phyloP scores from a whole-genome alignment of 1,139 yeast species.

The Yamadazyma sp. region DNA sequence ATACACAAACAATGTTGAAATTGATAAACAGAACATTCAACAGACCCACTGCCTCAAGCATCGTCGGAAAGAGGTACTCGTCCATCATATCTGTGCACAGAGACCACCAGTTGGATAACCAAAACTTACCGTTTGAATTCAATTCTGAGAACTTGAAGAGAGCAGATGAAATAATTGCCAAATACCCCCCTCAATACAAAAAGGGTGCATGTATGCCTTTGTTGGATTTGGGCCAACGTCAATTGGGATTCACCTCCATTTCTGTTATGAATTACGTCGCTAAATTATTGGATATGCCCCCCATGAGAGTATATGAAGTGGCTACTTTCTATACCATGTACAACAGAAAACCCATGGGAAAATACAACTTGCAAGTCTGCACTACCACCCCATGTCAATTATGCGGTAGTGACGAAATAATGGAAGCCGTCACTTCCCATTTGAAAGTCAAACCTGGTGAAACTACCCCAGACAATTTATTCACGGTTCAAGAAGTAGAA shows the following conservation, averaged over 20 bases:
- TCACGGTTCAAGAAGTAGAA: slow-evolving; percentile 86
- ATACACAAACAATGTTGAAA: slow-evolving; percentile 14
- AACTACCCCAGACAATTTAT: slow-evolving; percentile 73
- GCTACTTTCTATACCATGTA: slow-evolving; percentile 94
- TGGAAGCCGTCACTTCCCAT: slow-evolving; percentile 65
- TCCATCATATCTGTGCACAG: slow-evolving; percentile 69
- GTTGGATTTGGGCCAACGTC: slow-evolving; percentile 86
- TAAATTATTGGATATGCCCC: slow-evolving; percentile 82
- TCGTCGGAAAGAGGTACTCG: slow-evolving; percentile 27
- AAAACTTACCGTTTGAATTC: slow-evolving; percentile 71
- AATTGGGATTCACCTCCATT: slow-evolving; percentile 82
- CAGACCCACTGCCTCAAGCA: neutral
- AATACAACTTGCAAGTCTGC: slow-evolving; percentile 81
- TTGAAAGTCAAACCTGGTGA: slow-evolving; percentile 74
- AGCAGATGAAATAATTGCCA: slow-evolving; percentile 72
- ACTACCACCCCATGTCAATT: slow-evolving; percentile 91
- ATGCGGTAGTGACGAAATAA: slow-evolving; percentile 77
- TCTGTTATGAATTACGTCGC: slow-evolving; percentile 94
- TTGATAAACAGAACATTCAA: slow-evolving; percentile 5
- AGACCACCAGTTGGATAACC: slow-evolving; percentile 68
- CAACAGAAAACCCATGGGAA: slow-evolving; percentile 85
- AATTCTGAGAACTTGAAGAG: slow-evolving; percentile 63
- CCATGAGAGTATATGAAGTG: slow-evolving; percentile 93
- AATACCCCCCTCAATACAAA: slow-evolving; percentile 84
- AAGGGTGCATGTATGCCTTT: slow-evolving; percentile 90